Percentiles rank a stretch among this genome's conserved stretches.
Conservation (phyloP, 441 rosid genomes). For the Arabidopsis lyrata region DNA sequence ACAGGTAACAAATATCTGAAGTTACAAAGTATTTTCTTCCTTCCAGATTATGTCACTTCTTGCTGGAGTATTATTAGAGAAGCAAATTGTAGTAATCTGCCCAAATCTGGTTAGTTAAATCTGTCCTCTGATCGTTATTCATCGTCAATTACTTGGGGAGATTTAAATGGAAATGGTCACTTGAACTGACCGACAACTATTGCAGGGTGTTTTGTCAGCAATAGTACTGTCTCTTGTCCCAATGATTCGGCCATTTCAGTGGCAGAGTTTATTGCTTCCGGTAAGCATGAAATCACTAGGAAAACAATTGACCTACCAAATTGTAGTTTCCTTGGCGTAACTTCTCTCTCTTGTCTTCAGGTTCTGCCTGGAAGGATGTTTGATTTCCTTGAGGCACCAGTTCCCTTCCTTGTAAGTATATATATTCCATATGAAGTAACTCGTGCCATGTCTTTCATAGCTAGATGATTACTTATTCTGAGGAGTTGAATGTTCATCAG, state of each 20-base stretch:
- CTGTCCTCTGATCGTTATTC: constrained; percentile 11
- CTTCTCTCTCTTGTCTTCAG: constrained; percentile 53
- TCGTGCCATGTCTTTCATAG: background rate
- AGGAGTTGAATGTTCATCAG: constrained; percentile 25
- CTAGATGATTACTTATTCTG: constrained; percentile 9
- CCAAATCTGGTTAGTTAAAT: constrained; percentile 83
- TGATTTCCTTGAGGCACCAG: constrained; percentile 99
- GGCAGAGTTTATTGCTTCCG: constrained; percentile 98
- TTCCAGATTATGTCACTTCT: constrained; percentile 80
- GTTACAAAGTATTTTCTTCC: constrained; percentile 26
- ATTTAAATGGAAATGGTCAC: constrained; percentile 4
- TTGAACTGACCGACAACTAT: constrained; percentile 30
- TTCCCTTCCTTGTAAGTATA: constrained; percentile 91
- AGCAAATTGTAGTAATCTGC: constrained; percentile 79
- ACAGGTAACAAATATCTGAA: constrained; percentile 12
- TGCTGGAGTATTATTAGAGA: constrained; percentile 87
- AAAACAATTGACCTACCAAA: background rate
- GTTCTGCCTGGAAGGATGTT: constrained; percentile 87
- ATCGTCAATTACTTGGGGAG: constrained; percentile 17
- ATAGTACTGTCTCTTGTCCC: constrained; percentile 81
- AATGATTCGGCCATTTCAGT: constrained; percentile 92
- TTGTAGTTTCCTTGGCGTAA: constrained; percentile 23
- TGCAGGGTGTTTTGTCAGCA: constrained; percentile 95
- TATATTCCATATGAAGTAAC: constrained; percentile 30
- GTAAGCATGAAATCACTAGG: constrained; percentile 58